phyloP scores from a whole-genome alignment of 495 filamentous ascomycete genomes.

The Aspergillus kassunensis region DNA sequence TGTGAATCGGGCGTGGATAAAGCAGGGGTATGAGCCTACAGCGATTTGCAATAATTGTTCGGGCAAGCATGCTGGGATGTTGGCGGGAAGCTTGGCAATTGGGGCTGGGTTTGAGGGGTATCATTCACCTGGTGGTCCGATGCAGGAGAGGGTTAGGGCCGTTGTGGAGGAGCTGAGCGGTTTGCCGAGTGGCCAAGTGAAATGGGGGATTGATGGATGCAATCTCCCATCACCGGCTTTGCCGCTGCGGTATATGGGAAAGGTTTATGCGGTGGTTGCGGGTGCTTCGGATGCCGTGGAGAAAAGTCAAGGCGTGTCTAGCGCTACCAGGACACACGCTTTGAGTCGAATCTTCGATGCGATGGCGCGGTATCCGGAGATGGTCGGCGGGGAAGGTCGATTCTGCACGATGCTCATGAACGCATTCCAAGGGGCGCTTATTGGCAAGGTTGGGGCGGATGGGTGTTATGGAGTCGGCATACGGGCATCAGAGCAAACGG shows the following conservation, averaged over 20 bases:
- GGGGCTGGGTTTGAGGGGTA: conserved; percentile 25
- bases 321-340: conserved; percentile 1
- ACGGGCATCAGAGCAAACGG: conserved; percentile 27
- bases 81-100: conserved; percentile 31
- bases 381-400: conserved; percentile 32
- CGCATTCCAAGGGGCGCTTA: conserved; percentile 22
- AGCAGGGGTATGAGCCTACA: conserved; percentile 30
- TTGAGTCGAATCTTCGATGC: conserved; percentile 28
- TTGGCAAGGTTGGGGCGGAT: conserved; percentile 39
- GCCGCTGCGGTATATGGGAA: conserved; percentile 19
- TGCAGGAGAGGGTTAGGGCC: conserved; percentile 29
- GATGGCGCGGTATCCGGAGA: conserved; percentile 32
- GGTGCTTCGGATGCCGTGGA: conserved; percentile 13
- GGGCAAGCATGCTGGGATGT: conserved; percentile 40
- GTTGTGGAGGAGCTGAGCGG: conserved; percentile 28
- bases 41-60: conserved; percentile 37
- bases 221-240: conserved; percentile 37
- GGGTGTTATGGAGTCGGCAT: conserved; percentile 37
- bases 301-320: not conserved
- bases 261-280: conserved; percentile 30
- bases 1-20: conserved; percentile 35
- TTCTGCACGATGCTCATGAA: conserved; percentile 38
- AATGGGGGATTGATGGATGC: conserved; percentile 39
- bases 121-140: conserved; percentile 24
- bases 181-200: conserved; percentile 9